These are phyloP conservation scores for Neurospora sp. DNA, from an alignment of 495 filamentous ascomycete genomes.

Conservation along the genomic window DNA sequence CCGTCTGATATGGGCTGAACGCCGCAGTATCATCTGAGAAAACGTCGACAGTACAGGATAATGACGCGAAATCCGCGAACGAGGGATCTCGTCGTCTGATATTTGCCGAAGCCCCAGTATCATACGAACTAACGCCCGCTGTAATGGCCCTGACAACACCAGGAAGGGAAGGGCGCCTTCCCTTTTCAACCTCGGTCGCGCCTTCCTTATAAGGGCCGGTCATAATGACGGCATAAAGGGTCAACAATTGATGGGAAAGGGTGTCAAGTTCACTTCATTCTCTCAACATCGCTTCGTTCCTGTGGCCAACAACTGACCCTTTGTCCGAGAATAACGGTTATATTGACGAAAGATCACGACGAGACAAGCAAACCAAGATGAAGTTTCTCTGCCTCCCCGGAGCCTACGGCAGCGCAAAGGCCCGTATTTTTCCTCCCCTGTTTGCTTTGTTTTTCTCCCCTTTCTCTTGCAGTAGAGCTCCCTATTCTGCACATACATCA, in stretches of 20 bases:
- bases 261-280: background rate
- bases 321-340: background rate
- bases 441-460: background rate
- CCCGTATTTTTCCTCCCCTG: background rate
- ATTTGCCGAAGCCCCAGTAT: background rate
- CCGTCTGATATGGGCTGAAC: background rate
- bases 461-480: background rate
- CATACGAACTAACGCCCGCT: background rate
- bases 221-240: background rate
- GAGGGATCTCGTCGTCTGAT: background rate
- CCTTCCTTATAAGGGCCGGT: too few relatives aligned
- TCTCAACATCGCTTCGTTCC: background rate
- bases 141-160: background rate
- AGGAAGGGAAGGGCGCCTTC: background rate
- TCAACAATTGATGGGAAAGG: background rate
- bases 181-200: too few relatives aligned
- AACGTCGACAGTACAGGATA: background rate
- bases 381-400: constrained; percentile 24
- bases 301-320: background rate
- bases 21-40: background rate
- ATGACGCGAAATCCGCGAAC: background rate
- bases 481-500: background rate
- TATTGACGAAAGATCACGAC: background rate
- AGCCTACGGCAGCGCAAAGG: constrained; percentile 35
- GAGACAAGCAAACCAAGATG: constrained; percentile 6